Conservation (phyloP, 371 early-diverging fungal species). For the Coemansia sp. region DNA sequence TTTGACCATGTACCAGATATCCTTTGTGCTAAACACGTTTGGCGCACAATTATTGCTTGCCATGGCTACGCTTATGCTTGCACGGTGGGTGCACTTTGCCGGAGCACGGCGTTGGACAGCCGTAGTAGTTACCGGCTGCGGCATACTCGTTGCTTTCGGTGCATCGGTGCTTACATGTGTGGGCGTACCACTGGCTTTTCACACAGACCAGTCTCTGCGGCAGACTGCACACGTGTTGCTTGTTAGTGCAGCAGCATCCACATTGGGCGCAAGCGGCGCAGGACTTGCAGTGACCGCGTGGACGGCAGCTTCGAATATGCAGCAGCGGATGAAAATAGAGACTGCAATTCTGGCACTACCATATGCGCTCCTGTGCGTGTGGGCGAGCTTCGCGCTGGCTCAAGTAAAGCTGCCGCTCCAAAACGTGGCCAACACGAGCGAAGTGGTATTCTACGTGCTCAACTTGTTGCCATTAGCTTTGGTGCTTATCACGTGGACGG, state of each 20-base stretch:
- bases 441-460: conserved; percentile 34
- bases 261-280: conserved; percentile 6
- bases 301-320: neutral
- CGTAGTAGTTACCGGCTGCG: neutral
- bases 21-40: conserved; percentile 12
- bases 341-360: conserved; percentile 5
- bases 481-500: conserved; percentile 26
- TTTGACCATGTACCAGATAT: conserved; percentile 16
- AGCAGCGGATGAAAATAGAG: neutral
- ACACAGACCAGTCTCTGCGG: neutral
- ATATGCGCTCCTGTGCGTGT: conserved; percentile 18
- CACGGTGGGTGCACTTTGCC: conserved; percentile 11
- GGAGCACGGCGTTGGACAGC: neutral
- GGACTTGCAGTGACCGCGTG: conserved; percentile 20
- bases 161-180: conserved; percentile 15
- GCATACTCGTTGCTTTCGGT: neutral
- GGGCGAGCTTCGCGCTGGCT: conserved; percentile 30
- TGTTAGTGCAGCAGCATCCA: neutral
- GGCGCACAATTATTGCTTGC: conserved; percentile 15
- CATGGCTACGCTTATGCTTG: conserved; percentile 8
- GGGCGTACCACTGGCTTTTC: conserved; percentile 15
- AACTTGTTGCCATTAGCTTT: conserved; percentile 29
- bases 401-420: conserved; percentile 26
- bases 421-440: conserved; percentile 16
- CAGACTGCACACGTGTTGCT: conserved; percentile 19